phyloP scores from a whole-genome alignment of 1,284 basidiomycete genomes.

The Ceratobasidium theobromae region DNA sequence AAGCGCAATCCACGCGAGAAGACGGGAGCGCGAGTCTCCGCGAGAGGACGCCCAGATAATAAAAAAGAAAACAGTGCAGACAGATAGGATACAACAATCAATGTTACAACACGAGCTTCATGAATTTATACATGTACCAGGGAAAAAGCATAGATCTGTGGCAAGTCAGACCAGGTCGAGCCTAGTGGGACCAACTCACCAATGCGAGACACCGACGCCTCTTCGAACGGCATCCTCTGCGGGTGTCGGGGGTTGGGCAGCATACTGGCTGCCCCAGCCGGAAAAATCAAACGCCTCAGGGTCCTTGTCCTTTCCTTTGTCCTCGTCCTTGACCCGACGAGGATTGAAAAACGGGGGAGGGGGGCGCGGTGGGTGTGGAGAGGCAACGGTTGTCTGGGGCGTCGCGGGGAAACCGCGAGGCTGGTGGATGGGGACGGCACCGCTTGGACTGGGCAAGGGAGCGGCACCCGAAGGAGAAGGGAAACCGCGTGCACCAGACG shows the following conservation, averaged over 20 bases:
- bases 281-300: constrained; percentile 23
- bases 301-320: constrained; percentile 16
- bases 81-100: background rate
- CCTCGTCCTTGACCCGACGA: no score
- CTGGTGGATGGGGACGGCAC: background rate
- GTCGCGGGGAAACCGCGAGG: background rate
- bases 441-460: background rate
- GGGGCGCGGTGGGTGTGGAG: background rate
- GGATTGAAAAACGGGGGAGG: background rate
- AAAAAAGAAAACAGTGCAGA: no score
- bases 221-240: constrained; percentile 17
- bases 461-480: constrained; percentile 5
- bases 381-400: background rate
- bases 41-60: background rate
- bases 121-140: background rate
- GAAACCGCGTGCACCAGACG: background rate
- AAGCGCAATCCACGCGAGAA: background rate
- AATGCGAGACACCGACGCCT: constrained; percentile 12
- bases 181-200: no score
- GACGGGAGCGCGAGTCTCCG: background rate
- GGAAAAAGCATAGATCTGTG: background rate
- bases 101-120: background rate
- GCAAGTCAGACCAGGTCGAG: no score
- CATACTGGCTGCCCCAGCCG: constrained; percentile 24
- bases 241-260: constrained; percentile 9